phyloP scores from a whole-genome alignment of 208 protist genomes.

The Naegleria fowleri region DNA sequence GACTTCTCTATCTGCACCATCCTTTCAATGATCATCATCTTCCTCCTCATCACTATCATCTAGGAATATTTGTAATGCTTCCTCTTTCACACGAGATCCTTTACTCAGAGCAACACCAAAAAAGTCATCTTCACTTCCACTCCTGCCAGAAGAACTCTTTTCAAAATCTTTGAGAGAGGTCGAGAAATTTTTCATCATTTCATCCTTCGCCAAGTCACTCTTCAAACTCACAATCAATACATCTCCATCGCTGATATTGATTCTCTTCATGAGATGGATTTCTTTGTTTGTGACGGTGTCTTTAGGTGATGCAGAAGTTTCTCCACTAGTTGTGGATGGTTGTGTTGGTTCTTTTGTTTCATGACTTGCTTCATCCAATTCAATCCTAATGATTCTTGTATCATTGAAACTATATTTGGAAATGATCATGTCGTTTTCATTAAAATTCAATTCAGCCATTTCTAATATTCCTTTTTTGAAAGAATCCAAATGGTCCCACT shows the following conservation, averaged over 20 bases:
- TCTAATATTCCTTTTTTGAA: neutral
- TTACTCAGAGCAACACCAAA: neutral
- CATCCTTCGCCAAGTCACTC: neutral
- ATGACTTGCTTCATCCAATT: neutral
- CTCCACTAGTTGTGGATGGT: too few relatives aligned
- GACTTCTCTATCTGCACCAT: too few relatives aligned
- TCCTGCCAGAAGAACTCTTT: neutral
- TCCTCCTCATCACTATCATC: neutral
- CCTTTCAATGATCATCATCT: too few relatives aligned
- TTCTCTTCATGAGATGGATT: neutral
- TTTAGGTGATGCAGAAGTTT: too few relatives aligned
- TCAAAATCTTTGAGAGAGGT: neutral
- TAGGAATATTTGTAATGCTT: neutral
- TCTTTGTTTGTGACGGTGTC: neutral
- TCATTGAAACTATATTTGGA: neutral
- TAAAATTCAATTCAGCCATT: neutral
- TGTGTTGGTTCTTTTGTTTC: neutral
- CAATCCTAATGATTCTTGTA: neutral
- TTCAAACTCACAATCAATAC: neutral
- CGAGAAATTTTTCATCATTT: neutral
- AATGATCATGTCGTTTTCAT: neutral
- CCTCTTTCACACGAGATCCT: neutral
- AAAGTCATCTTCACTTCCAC: neutral
- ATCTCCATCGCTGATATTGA: neutral
- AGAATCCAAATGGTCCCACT: neutral